Base-by-base conservation (phyloP, 805 yeast species). In the Zygoascus flipseniorum region DNA sequence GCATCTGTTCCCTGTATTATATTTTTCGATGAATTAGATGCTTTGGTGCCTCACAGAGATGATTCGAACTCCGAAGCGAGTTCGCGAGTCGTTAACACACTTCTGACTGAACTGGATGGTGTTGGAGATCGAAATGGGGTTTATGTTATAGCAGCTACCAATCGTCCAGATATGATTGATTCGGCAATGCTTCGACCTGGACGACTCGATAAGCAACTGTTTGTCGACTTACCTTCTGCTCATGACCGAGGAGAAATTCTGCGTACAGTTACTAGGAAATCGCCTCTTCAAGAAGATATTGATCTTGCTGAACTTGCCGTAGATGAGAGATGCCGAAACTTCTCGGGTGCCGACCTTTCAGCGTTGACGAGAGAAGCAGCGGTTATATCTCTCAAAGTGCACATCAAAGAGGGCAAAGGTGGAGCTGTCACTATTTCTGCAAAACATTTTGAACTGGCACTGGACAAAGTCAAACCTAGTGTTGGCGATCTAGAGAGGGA, bases 131-230 rank as follows among this genome's bases (percentile, higher is more conserved):
- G 98, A 61, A 80, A 85, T 56, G 98, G 98, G 1, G 88, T 92
- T 1, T 93, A 86, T 68, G 98, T 92, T 3, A 81, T 92, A 60
- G 98, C 97, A 31, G 99, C 99, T 1, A 92, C 99, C 0, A 92
- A 92, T 63, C 79, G 99, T 66, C 98, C 98, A 0, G 99, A 92
- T 67, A 92, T 92, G 88, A 93, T 92, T 59, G 99, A 92, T 69
- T 89, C 96, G 2, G 99, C 99, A 0, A 93, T 92, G 98, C 72
- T 93, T 46, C 80, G 99, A 66, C 98, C 98, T 0, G 99, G 98
- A 5, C 80, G 99, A 69, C 76, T 92, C 62, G 98, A 93, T 65
- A 93, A 92, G 69, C 88, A 96, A 2, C 72, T 92, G 46, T 92
- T 84, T 68, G 92, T 92, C 28, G 97, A 92, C 66, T 75, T 92